Percentiles rank a stretch among this genome's conserved stretches.
phyloP scores from a whole-genome alignment of 2,329 filamentous ascomycete species.

The Fusarium foetens region DNA sequence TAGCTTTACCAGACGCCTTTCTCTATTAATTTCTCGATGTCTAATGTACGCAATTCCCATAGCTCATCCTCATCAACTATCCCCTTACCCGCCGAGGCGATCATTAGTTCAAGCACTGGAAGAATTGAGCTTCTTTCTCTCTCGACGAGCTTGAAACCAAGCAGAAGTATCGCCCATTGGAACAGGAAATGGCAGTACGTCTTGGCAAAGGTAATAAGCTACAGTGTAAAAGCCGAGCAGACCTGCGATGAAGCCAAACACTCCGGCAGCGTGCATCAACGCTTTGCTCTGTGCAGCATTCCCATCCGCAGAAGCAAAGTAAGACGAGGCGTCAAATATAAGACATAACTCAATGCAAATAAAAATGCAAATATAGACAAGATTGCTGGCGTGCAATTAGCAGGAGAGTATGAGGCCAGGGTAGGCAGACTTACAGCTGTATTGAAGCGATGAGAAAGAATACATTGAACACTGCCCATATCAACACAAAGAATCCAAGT shows the following conservation, averaged over 20 bases:
- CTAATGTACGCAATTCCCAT: background rate
- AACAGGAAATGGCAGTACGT: constrained; percentile 36
- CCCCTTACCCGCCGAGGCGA: no score
- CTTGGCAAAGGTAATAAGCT: constrained; percentile 40
- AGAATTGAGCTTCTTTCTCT: background rate
- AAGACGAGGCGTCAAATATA: constrained; percentile 30
- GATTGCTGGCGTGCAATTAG: constrained; percentile 29
- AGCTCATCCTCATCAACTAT: background rate
- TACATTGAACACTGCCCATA: constrained; percentile 45
- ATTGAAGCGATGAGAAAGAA: constrained; percentile 43
- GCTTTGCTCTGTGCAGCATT: constrained; percentile 1
- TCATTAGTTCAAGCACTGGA: background rate
- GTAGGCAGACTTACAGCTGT: constrained; percentile 20
- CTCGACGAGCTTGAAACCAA: constrained; percentile 16
- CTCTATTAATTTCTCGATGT: background rate
- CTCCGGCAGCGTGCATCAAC: constrained; percentile 36
- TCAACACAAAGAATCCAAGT: constrained; percentile 42
- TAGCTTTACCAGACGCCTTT: background rate
- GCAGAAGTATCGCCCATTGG: constrained; percentile 40
- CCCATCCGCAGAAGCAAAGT: constrained; percentile 39
- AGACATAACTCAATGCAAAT: constrained; percentile 37
- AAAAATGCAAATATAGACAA: constrained; percentile 41
- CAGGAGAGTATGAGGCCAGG: background rate
- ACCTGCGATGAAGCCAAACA: constrained; percentile 40
- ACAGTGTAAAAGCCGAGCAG: constrained; percentile 40